A percentile compares a stretch with the other conserved stretches of the same genome.
phyloP scores from a whole-genome alignment of 2,329 filamentous ascomycete genomes.

The Nigrograna mackinnonii region DNA sequence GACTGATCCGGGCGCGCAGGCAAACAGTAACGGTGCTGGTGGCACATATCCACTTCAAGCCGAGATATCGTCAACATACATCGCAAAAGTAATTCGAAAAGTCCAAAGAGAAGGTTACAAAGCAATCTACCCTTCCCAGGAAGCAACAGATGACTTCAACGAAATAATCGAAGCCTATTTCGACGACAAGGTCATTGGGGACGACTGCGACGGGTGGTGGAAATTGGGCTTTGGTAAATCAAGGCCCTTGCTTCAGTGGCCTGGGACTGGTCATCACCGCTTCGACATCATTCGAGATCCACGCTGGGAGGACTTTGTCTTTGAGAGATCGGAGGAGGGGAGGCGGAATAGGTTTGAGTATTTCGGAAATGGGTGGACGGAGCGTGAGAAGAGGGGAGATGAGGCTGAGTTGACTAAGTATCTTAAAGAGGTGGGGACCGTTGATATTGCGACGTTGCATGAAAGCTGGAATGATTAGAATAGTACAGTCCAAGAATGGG shows the following conservation, averaged over 20 bases:
- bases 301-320: conserved; percentile 8
- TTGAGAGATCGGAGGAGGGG: neutral
- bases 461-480: neutral
- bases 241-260: conserved; percentile 5
- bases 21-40: conserved; percentile 4
- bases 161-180: conserved; percentile 8
- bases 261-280: conserved; percentile 5
- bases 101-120: conserved; percentile 4
- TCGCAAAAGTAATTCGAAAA: conserved; percentile 6
- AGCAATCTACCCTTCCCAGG: conserved; percentile 2
- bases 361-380: conserved; percentile 7
- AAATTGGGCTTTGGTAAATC: conserved; percentile 2
- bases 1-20: too few species aligned
- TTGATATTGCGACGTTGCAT: neutral
- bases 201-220: conserved; percentile 6
- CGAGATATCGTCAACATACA: conserved; percentile 6
- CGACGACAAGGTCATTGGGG: conserved; percentile 4
- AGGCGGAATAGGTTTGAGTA: conserved; percentile 7
- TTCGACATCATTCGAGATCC: conserved; percentile 3
- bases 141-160: conserved; percentile 6
- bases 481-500: too few species aligned
- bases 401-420: conserved; percentile 1
- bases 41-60: conserved; percentile 6
- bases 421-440: conserved; percentile 2
- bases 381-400: conserved; percentile 1